Evolutionary conservation across 2,329 filamentous ascomycete genomes (phyloP), one percentile per base, ranked within the genome.

Genomic region (Lecanicillium sp.): DNA sequence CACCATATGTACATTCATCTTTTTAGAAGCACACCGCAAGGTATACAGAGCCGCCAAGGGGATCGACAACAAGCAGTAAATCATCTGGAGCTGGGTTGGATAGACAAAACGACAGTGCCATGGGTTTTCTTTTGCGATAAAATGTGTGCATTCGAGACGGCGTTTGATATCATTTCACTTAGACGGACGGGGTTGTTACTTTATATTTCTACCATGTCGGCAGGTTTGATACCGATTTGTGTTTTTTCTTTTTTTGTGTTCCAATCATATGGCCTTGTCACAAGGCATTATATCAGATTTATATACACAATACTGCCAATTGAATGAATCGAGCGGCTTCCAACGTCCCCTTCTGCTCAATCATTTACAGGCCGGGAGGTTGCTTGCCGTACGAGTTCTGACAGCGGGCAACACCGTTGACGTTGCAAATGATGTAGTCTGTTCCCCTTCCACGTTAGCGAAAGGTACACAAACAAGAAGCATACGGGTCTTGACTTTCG

Each of bases 21-120:
- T 93, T 65, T 65, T 95, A 60, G 89, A 95, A 65, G 83, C 88
- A 64, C 89, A 95, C 67, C 89, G 90, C 70, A 87, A 84, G 66
- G 64, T 83, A 21, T 94, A 89, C 67, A 75, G 77, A 63, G 73
- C 72, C 53, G 52, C 80, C 44, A 69, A 72, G 53, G 73, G 67
- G 44, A 52, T 63, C 36, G 59, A 63, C n/a, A 20, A 17, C 23
- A 42, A 48, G 23, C 4, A 35, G 5, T 36, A 42, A 12, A 17
- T 15, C n/a, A n/a, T 29, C 55, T 59, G 24, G 47, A 45, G 10
- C 53, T 55, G 36, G 32, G 60, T 48, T 65, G 61, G 54, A 60
- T 35, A 39, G 48, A 39, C 5, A 39, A 43, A 36, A 36, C 8
- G 26, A 23, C 9, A 11, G 24, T 12, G 38, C 17, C 47, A 44